A percentile compares a stretch with the other conserved stretches of the same genome.
phyloP scores from a whole-genome alignment of 2,329 filamentous ascomycete species.

The Epichloe amarillans region DNA sequence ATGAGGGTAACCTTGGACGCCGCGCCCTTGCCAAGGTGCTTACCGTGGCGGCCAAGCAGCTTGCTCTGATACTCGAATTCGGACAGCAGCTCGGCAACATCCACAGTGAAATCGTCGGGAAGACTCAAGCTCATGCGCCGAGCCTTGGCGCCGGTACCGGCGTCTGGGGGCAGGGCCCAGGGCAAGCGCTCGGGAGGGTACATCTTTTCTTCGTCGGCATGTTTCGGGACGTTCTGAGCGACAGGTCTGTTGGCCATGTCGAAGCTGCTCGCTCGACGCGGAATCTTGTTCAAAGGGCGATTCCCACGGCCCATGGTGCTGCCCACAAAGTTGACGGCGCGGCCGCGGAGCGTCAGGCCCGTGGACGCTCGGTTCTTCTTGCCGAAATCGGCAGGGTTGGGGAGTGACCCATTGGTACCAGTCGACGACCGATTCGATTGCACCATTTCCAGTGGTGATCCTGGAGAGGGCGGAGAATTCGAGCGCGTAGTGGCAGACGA shows the following conservation, averaged over 20 bases:
- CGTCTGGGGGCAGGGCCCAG: constrained; percentile 50
- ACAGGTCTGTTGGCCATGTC: constrained; percentile 23
- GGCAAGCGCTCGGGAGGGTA: constrained; percentile 31
- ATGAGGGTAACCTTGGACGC: constrained; percentile 75
- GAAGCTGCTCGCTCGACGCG: constrained; percentile 35
- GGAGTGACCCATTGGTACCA: constrained; percentile 19
- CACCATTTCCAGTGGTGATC: constrained; percentile 30
- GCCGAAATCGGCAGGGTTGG: constrained; percentile 31
- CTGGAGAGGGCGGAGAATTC: constrained; percentile 37
- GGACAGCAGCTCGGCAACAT: constrained; percentile 51
- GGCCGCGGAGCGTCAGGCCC: constrained; percentile 33
- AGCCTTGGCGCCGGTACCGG: constrained; percentile 64
- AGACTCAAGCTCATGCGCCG: constrained; percentile 63
- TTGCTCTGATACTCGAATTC: constrained; percentile 59
- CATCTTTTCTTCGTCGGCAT: constrained; percentile 14
- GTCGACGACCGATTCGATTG: constrained; percentile 13
- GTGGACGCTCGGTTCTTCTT: constrained; percentile 39
- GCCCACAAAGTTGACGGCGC: constrained; percentile 34
- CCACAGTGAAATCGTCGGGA: constrained; percentile 61
- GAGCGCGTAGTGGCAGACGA: constrained; percentile 33
- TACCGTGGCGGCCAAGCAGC: constrained; percentile 58
- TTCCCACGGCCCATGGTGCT: constrained; percentile 13
- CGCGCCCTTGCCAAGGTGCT: constrained; percentile 67
- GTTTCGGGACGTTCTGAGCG: constrained; percentile 9
- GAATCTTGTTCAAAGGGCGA: constrained; percentile 11